phyloP scores from a whole-genome alignment of 257 asterid species.

The Petrea volubilis region DNA sequence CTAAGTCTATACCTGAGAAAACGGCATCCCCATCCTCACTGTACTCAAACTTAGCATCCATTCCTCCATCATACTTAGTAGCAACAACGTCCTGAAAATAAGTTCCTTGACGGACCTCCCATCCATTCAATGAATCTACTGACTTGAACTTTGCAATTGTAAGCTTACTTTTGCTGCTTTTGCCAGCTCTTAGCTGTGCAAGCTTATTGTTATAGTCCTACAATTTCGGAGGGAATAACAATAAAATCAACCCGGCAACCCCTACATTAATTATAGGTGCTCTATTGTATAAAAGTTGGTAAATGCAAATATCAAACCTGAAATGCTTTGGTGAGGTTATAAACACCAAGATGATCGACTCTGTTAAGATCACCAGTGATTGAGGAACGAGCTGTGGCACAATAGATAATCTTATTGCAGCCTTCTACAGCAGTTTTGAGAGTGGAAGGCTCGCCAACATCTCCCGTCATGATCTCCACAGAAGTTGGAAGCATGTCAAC shows the following conservation, averaged over 20 bases:
- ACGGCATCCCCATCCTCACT: constrained; percentile 66
- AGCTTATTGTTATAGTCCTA: constrained; percentile 90
- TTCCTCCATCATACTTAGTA: constrained; percentile 89
- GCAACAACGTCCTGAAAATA: constrained; percentile 83
- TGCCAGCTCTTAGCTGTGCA: constrained; percentile 95
- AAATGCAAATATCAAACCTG: constrained; percentile 52
- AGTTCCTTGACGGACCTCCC: constrained; percentile 93
- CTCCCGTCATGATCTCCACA: constrained; percentile 82
- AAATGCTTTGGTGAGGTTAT: constrained; percentile 84
- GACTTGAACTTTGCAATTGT: constrained; percentile 85
- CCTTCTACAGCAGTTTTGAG: constrained; percentile 76
- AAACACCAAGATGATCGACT: constrained; percentile 94
- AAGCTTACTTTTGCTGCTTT: constrained; percentile 99
- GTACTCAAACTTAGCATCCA: constrained; percentile 88
- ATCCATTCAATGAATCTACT: constrained; percentile 71
- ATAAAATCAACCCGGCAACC: constrained; percentile 13
- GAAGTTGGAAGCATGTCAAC: constrained; percentile 88
- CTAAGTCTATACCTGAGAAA: constrained; percentile 84
- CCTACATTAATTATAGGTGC: background rate
- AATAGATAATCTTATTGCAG: constrained; percentile 88
- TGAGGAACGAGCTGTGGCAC: constrained; percentile 96
- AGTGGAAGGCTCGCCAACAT: constrained; percentile 87
- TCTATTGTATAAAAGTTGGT: background rate
- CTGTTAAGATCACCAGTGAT: constrained; percentile 91
- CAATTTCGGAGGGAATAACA: constrained; percentile 3